Conservation (phyloP, 495 filamentous ascomycete species). For the Penicillium alfredii region DNA sequence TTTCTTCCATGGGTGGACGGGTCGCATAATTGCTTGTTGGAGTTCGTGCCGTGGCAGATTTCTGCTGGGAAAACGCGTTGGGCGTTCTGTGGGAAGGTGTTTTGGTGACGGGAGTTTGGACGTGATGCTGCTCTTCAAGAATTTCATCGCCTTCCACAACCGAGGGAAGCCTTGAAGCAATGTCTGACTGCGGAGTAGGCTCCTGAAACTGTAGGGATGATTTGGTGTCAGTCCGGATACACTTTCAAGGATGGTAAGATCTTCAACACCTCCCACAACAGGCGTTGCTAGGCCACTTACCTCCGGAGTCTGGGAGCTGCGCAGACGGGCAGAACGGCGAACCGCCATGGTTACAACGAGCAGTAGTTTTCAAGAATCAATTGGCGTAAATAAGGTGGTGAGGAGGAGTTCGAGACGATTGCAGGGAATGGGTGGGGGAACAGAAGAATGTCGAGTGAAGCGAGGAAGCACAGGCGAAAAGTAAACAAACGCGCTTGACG, state of each 20-base stretch:
- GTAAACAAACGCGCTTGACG: constrained; percentile 32
- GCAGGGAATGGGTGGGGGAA: constrained; percentile 4
- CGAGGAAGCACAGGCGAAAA: constrained; percentile 10
- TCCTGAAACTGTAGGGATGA: constrained; percentile 7
- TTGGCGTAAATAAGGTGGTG: too few species aligned
- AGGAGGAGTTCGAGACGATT: not conserved
- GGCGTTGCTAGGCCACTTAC: constrained; percentile 25
- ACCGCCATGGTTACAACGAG: constrained; percentile 26
- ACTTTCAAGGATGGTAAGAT: not conserved
- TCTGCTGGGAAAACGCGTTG: constrained; percentile 8
- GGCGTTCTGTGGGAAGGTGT: constrained; percentile 5
- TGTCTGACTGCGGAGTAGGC: constrained; percentile 10
- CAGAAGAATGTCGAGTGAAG: constrained; percentile 8
- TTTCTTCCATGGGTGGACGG: constrained; percentile 56
- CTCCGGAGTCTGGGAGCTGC: constrained; percentile 24
- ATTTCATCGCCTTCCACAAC: constrained; percentile 39
- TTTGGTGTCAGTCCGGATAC: constrained; percentile 3
- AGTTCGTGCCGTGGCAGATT: constrained; percentile 40
- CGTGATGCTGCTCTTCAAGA: constrained; percentile 6
- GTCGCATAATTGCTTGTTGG: constrained; percentile 34
- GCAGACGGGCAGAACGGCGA: constrained; percentile 38
- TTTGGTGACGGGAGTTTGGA: constrained; percentile 20
- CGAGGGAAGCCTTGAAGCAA: constrained; percentile 20
- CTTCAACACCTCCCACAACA: constrained; percentile 9
- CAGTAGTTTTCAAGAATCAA: constrained; percentile 1